Evolutionary conservation across 495 filamentous ascomycete species (phyloP).

Genomic region (Apiosordaria backusii): DNA sequence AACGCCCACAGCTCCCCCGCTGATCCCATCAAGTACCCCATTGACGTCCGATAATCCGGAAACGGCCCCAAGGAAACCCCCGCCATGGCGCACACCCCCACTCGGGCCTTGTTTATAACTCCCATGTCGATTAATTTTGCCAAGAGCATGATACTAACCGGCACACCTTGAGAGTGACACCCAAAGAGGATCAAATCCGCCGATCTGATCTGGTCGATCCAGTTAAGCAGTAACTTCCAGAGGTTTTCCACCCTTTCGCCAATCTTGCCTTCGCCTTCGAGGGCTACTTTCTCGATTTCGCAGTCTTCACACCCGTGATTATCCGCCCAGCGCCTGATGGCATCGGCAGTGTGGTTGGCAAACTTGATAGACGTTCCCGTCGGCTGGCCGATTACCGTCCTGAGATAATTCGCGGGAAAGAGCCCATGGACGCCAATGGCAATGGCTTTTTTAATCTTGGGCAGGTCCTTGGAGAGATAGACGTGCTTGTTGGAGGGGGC

Average conservation of each 20-base stretch:
- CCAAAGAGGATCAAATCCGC: conserved; percentile 88
- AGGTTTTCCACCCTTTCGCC: conserved; percentile 82
- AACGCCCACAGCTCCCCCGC: conserved; percentile 94
- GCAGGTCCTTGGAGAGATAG: conserved; percentile 62
- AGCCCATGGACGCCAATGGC: conserved; percentile 94
- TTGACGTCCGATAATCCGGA: conserved; percentile 74
- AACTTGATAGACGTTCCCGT: conserved; percentile 94
- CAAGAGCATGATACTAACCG: conserved; percentile 88
- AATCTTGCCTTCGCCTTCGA: conserved; percentile 98
- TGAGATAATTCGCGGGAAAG: conserved; percentile 80
- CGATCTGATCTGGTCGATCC: conserved; percentile 83
- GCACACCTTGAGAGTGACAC: conserved; percentile 93
- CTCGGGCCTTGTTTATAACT: conserved; percentile 62
- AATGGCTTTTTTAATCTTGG: conserved; percentile 73
- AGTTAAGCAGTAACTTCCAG: conserved; percentile 92
- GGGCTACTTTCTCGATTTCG: conserved; percentile 82
- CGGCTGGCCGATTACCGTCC: conserved; percentile 86
- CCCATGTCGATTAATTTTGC: conserved; percentile 82
- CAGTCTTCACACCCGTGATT: conserved; percentile 59
- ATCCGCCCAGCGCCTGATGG: conserved; percentile 78
- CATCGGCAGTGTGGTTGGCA: conserved; percentile 78
- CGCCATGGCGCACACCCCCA: conserved; percentile 85
- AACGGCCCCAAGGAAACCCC: conserved; percentile 94
- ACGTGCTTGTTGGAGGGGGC: conserved; percentile 61
- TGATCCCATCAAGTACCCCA: conserved; percentile 72